Evolutionary conservation across 768 basidiomycete genomes (phyloP), one percentile per base, ranked within the genome.

Genomic region (Rhizopogon vesiculosus): DNA sequence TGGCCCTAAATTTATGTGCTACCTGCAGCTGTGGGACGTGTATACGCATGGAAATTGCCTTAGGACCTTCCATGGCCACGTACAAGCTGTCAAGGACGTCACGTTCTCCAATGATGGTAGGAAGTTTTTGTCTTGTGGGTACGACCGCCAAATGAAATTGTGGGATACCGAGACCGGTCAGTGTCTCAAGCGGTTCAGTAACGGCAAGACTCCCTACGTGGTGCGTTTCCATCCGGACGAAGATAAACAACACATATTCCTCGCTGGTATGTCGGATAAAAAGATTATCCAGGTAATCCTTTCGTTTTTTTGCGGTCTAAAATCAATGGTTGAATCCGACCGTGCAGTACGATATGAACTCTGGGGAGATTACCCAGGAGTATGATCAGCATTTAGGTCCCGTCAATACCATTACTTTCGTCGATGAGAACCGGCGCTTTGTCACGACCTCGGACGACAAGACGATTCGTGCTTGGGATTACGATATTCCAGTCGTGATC

Each of bases 151-250:
- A 68, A 94, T 98, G 86, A 99, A 99, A 72, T 78, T 98, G 12
- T 99, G 97, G 97, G 96, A 99, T 65, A 98, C 97, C 18, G 97
- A 99, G 74, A 98, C 97, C 0, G 96, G 94, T 1, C 92, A 98
- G 74, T 98, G 97, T 74, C 73, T 97, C 57, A 91, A 98, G 69
- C 89, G 95, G 7, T 99, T 98, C 74, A 88, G 90, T 61, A 98
- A 98, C 64, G 97, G 96, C 59, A 98, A 98, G 77, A 94, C 94
- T 18, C 94, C 97, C 10, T 94, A 98, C 68, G 93, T 96, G 50
- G 79, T 98, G 53, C 84, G 86, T 53, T 99, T 98, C 78, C 91
- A 98, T 69, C 97, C 97, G 6, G 96, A 97, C 67, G 81, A 89
- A 54, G 94, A 98, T 64, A 98, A 98, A 70, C 94, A 98, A 67